Percentiles rank a stretch among this genome's conserved stretches.
Evolutionary conservation across 2,329 filamentous ascomycete genomes (phyloP).

Genomic region (Leptodontidium sp.): DNA sequence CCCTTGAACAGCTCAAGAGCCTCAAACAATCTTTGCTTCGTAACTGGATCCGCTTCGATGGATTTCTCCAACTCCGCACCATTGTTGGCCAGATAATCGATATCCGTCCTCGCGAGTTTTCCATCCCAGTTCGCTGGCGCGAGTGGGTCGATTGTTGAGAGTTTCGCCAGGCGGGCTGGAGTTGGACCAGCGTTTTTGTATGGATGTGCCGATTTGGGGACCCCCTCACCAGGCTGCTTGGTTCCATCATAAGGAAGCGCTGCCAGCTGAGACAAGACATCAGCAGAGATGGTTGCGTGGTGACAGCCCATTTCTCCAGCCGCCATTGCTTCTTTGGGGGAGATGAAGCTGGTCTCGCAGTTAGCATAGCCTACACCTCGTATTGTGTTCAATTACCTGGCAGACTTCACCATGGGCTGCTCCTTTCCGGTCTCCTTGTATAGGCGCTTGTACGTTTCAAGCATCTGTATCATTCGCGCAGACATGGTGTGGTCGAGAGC

Average conservation of each 20-base stretch:
- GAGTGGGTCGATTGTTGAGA: slow-evolving; percentile 23
- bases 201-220: slow-evolving; percentile 21
- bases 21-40: slow-evolving; percentile 22
- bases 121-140: slow-evolving; percentile 21
- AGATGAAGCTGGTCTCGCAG: slow-evolving; percentile 21
- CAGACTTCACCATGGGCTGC: slow-evolving; percentile 26
- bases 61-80: slow-evolving; percentile 24
- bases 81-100: slow-evolving; percentile 26
- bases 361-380: not conserved
- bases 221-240: slow-evolving; percentile 26
- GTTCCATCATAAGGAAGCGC: slow-evolving; percentile 22
- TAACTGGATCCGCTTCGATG: slow-evolving; percentile 23
- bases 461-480: slow-evolving; percentile 24
- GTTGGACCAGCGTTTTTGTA: slow-evolving; percentile 20
- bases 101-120: slow-evolving; percentile 26
- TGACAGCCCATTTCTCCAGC: slow-evolving; percentile 27
- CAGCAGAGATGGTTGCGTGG: slow-evolving; percentile 24
- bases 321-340: slow-evolving; percentile 25
- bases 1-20: slow-evolving; percentile 27
- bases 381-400: slow-evolving; percentile 14
- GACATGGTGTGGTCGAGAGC: slow-evolving; percentile 26
- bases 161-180: slow-evolving; percentile 20
- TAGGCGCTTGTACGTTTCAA: slow-evolving; percentile 27
- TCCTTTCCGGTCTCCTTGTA: slow-evolving; percentile 29
- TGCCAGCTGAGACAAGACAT: slow-evolving; percentile 18